Evolutionary conservation across 768 basidiomycete genomes (phyloP), one percentile per base, ranked within the genome.

Genomic region (Collybiopsis luxurians): DNA sequence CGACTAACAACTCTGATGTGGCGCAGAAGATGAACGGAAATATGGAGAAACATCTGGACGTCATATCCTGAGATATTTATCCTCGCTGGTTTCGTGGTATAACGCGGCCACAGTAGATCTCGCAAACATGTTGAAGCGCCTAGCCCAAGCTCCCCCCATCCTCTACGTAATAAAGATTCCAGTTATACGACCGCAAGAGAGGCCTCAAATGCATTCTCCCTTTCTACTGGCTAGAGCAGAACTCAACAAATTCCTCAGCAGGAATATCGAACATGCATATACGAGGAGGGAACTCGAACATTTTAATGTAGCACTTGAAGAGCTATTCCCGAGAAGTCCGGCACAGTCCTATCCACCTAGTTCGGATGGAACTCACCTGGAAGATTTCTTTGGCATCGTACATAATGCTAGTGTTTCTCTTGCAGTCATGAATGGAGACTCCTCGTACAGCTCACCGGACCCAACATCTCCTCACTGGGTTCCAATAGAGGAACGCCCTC

Each of bases 21-120:
- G 9, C 11, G 4, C 19, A 54, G 53, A 54, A 19, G 53, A 54
- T 21, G 53, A 54, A 34, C 53, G 53, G 15, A 43, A 44, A 45
- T 9, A 6, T 4, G 42, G 42, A 9, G 53, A 54, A 23, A 30
- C 40, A 10, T 5, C 40, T 9, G 53, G 53, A 1, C 40, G 30
- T 21, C 53, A 54, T 23, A 19, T 54, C 23, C 19, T 54, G 23
- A 15, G 53, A 9, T 54, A 54, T 54, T 21, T 54, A n/a, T 13
- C 2, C 23, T 54, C 53, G 27, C 19, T 44, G 5, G 39, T 54
- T 15, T 27, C 39, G n/a, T 54, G 53, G 53, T 44, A 44, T 10
- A 42, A 31, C 15, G 53, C 53, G 5, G 53, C 40, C 23, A 54
- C 53, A 31, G 36, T 11, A 4, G 31, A 43, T 45, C 53, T 54